phyloP scores from a whole-genome alignment of 805 yeast species.

The Lachancea nothofagi region DNA sequence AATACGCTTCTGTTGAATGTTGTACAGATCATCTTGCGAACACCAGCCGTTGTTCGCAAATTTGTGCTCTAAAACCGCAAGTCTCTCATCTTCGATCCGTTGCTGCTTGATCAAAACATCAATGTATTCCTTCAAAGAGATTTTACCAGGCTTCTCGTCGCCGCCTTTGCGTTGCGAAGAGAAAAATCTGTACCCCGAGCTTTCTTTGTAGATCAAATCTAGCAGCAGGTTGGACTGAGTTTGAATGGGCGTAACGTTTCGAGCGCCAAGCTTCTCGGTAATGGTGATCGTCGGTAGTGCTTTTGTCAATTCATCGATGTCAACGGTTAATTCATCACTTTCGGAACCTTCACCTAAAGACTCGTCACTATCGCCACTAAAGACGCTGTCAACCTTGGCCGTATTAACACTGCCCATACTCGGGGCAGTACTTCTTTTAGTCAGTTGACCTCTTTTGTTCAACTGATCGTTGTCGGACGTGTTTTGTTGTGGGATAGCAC shows the following conservation, averaged over 20 bases:
- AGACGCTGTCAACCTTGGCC: constrained; percentile 7
- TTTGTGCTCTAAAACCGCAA: constrained; percentile 22
- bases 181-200: background rate
- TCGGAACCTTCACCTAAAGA: constrained; percentile 4
- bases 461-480: background rate
- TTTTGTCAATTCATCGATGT: constrained; percentile 20
- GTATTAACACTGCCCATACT: constrained; percentile 6
- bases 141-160: constrained; percentile 12
- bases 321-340: constrained; percentile 15
- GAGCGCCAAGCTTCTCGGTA: constrained; percentile 20
- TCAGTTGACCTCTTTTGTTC: background rate
- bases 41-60: constrained; percentile 29
- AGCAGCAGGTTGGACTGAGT: constrained; percentile 22
- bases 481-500: background rate
- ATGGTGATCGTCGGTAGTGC: constrained; percentile 24
- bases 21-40: constrained; percentile 22
- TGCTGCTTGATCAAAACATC: constrained; percentile 23
- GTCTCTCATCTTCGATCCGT: constrained; percentile 26
- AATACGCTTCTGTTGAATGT: constrained; percentile 24
- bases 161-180: background rate
- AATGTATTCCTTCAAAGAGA: constrained; percentile 24
- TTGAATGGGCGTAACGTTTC: constrained; percentile 16
- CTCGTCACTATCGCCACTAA: constrained; percentile 4
- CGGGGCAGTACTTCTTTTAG: constrained; percentile 1
- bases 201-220: constrained; percentile 16